phyloP scores from a whole-genome alignment of 2,329 filamentous ascomycete species.

The Pseudocercospora fuligena region DNA sequence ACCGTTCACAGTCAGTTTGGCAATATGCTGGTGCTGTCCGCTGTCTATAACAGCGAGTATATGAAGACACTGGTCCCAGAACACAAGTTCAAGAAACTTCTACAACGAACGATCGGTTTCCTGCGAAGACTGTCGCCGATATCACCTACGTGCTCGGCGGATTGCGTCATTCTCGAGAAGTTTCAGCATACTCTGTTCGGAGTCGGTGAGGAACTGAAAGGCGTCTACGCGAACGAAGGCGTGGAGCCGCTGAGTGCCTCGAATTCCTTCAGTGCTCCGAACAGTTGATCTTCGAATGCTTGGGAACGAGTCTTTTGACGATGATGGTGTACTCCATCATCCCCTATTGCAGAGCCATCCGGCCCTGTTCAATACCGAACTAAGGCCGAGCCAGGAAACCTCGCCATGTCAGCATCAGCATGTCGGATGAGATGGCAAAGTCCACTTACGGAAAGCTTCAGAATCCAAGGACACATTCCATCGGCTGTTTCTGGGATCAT shows the following conservation, averaged over 20 bases:
- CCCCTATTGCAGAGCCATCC: neutral
- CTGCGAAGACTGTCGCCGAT: slow-evolving; percentile 71
- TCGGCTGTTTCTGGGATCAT: neutral
- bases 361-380: neutral
- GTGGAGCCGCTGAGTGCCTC: slow-evolving; percentile 31
- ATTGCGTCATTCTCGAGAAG: slow-evolving; percentile 72
- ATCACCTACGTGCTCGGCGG: slow-evolving; percentile 74
- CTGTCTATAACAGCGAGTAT: slow-evolving; percentile 66
- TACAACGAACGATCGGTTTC: slow-evolving; percentile 76
- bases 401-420: neutral
- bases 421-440: neutral
- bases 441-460: neutral
- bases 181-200: slow-evolving; percentile 48
- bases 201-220: slow-evolving; percentile 23
- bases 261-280: slow-evolving; percentile 30
- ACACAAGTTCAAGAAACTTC: slow-evolving; percentile 62
- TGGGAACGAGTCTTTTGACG: neutral
- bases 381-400: neutral
- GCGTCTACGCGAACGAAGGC: slow-evolving; percentile 34
- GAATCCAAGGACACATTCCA: neutral
- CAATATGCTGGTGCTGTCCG: slow-evolving; percentile 88
- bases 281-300: neutral
- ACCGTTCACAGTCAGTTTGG: slow-evolving; percentile 79
- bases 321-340: neutral
- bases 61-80: slow-evolving; percentile 64